Base-by-base conservation (phyloP, 108 stramenopile genomes). In the Pseudonitzschia multistriata region DNA sequence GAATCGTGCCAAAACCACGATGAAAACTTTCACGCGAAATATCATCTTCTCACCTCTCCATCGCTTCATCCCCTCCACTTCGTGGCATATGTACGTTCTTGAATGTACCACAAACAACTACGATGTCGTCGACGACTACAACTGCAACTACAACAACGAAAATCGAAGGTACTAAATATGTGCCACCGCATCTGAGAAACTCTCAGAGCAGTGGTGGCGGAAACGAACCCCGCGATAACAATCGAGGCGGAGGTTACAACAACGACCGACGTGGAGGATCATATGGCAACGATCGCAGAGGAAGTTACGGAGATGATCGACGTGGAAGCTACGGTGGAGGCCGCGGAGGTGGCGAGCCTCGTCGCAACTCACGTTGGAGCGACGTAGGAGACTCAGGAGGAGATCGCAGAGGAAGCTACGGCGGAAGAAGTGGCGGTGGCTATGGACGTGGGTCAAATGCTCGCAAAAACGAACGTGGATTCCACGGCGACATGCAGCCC, bases 131-230 rank as follows among this genome's bases (percentile, higher is more conserved):
- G 37, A 37, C 37, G 37, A 37, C 37, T 8, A 5, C 5, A 37
- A 57, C 55, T 33, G 8, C 0, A 57, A 57, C 14, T 25, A 57
- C 24, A 57, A 29, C 55, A 29, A 29, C 55, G 8, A 29, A 25
- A 57, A 57, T 29, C 31, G 25, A 57, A 93, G 92, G 91, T 82
- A 77, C 72, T 83, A 93, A 93, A 68, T 93, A 93, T 82, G 89
- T 94, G 72, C 93, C 93, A 86, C 93, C 93, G 87, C 93, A 94
- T 90, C 93, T 94, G 93, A 94, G 93, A 85, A 94, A 90, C 87
- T 83, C 85, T 85, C 84, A 76, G 76, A 75, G 79, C 72, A 64
- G 71, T 68, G 84, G 80, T 74, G 73, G 81, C 62, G 62, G 29
- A 36, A 49, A 52, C 59, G 53, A 72, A 27, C 69, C 53, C 74